Conservation (phyloP, 2,329 filamentous ascomycete genomes). For the Colletotrichum australisinense region DNA sequence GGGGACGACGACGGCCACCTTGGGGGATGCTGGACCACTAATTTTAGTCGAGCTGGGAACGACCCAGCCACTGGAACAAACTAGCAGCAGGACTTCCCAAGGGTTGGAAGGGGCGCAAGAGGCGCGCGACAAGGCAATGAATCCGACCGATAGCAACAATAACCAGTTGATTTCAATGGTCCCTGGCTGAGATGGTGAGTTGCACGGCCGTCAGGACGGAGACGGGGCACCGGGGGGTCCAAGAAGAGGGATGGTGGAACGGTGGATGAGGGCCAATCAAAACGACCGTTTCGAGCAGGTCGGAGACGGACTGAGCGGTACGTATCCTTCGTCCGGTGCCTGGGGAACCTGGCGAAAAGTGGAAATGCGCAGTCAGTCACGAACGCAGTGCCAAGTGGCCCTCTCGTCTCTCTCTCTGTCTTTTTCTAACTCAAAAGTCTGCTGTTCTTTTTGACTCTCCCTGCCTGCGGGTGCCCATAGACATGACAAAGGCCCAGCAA, state of each 20-base stretch:
- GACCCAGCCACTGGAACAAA: conserved; percentile 33
- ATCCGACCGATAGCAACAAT: not conserved
- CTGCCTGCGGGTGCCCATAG: not conserved
- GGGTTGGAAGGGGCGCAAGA: not conserved
- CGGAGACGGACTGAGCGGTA: conserved; percentile 16
- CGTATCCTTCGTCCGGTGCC: conserved; percentile 24
- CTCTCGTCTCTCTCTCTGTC: not conserved
- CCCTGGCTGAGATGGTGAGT: not conserved
- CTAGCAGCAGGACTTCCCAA: conserved; percentile 13
- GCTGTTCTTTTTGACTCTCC: not conserved
- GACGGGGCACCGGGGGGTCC: not conserved
- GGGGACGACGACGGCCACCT: conserved; percentile 13
- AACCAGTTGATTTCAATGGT: conserved; percentile 12
- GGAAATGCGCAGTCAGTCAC: conserved; percentile 11
- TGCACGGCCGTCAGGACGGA: not conserved
- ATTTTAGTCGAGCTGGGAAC: conserved; percentile 35
- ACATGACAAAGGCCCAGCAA: conserved; percentile 16
- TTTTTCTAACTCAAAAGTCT: conserved; percentile 19
- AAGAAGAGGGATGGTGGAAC: conserved; percentile 1
- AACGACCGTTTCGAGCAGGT: conserved; percentile 15
- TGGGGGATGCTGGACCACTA: conserved; percentile 29
- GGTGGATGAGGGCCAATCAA: conserved; percentile 24
- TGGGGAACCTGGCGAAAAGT: conserved; percentile 29
- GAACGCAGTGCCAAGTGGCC: conserved; percentile 12
- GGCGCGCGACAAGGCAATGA: not conserved